These are phyloP conservation scores for Phlebiopsis flavidoalba DNA, from an alignment of 768 basidiomycete genomes.

Conservation along the genomic window DNA sequence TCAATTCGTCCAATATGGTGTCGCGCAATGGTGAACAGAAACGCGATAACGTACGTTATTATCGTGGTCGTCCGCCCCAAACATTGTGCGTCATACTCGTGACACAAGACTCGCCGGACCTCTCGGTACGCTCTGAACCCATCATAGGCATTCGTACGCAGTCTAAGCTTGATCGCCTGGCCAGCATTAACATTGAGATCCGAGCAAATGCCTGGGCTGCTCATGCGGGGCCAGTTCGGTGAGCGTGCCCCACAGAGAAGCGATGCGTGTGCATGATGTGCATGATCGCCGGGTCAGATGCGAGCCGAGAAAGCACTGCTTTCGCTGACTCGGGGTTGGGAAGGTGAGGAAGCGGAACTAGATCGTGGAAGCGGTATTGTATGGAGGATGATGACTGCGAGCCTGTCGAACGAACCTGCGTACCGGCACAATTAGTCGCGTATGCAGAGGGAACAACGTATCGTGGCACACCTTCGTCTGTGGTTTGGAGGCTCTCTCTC, in stretches of 20 bases:
- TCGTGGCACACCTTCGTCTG: neutral
- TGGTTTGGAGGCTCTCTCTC: conserved; percentile 6
- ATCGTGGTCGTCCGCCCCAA: conserved; percentile 63
- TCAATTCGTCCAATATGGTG: neutral
- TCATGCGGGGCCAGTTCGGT: conserved; percentile 81
- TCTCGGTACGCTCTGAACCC: conserved; percentile 66
- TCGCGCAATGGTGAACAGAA: neutral
- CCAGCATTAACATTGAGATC: conserved; percentile 64
- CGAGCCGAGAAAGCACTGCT: conserved; percentile 48
- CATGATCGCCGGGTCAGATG: conserved; percentile 65
- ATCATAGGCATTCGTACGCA: conserved; percentile 67
- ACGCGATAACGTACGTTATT: conserved; percentile 48
- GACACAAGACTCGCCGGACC: conserved; percentile 64
- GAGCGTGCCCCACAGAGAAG: conserved; percentile 60
- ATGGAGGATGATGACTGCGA: conserved; percentile 29
- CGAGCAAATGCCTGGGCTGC: conserved; percentile 60
- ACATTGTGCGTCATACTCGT: conserved; percentile 76
- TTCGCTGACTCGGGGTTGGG: conserved; percentile 57
- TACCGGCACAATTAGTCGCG: neutral
- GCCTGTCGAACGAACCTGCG: conserved; percentile 54
- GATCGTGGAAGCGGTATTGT: conserved; percentile 57
- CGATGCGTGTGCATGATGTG: conserved; percentile 69
- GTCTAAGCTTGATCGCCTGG: conserved; percentile 57
- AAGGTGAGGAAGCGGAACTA: conserved; percentile 58
- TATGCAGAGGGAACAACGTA: neutral